Evolutionary conservation across 805 yeast genomes (phyloP), one percentile per base, ranked within the genome.

Genomic region (Monosporozyma solicola): DNA sequence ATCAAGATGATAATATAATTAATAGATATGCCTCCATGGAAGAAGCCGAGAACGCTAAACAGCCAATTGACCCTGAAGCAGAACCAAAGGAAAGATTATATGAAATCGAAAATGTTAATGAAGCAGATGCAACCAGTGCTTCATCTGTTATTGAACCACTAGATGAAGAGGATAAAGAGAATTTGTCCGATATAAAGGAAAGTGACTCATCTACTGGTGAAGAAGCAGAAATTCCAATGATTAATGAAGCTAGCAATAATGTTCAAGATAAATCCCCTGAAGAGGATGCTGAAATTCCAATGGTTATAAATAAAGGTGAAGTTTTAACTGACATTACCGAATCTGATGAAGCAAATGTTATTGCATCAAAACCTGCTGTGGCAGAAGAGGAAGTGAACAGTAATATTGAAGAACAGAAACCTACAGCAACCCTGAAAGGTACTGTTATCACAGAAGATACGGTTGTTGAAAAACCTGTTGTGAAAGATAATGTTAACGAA

Each of bases 1-100:
- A 55, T 32, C 53, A 51, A 25, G 49, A 56, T 45, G 51, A 54
- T 51, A 49, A 54, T 20, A 22, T 54, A 22, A 41, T 54, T 25
- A 47, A 48, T 13, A 32, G 20, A 25, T 50, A 50, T 25, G 15
- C 41, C 32, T 47, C 51, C n/a, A 25, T 51, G 35, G 54, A 51
- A n/a, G 52, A 50, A 45, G 52, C 32, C 8, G 51, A 35, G 27
- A 47, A 47, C 6, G 15, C 16, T n/a, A 22, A 13, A 8, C n/a
- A 29, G 8, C n/a, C 31, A 9, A 22, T 31, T 2, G 46, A 43
- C 22, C 3, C 46, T 3, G 46, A 43, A 43, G 46, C 11, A 22
- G 46, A 43, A 24, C 46, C 46, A 43, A 43, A 43, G 46, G 46
- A 43, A 13, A 43, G 46, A 24, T 24, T 43, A 43, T 43, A 43